Evolutionary conservation across 2,329 filamentous ascomycete genomes (phyloP).

Genomic region (Botryotinia calthae): DNA sequence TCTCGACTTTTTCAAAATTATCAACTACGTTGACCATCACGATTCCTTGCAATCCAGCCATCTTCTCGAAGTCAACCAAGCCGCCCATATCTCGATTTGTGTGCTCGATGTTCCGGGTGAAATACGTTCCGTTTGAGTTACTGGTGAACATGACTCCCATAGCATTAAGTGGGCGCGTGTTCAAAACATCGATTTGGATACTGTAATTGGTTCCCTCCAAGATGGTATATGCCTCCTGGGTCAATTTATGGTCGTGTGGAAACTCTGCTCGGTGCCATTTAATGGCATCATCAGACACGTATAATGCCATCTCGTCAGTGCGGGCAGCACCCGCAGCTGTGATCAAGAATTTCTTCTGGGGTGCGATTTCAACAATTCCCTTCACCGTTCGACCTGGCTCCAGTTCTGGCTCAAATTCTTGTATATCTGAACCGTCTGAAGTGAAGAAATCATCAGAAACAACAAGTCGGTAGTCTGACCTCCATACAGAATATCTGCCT

Average conservation of each 20-base stretch:
- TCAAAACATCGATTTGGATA: constrained; percentile 93
- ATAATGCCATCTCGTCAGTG: constrained; percentile 89
- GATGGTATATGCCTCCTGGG: constrained; percentile 87
- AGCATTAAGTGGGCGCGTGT: constrained; percentile 58
- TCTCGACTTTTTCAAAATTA: constrained; percentile 75
- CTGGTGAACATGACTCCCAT: constrained; percentile 93
- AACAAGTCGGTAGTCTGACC: constrained; percentile 73
- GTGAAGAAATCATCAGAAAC: constrained; percentile 83
- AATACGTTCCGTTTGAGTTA: constrained; percentile 96
- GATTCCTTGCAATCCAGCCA: constrained; percentile 86
- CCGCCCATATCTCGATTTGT: constrained; percentile 79
- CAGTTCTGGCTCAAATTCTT: constrained; percentile 74
- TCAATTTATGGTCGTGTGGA: constrained; percentile 71
- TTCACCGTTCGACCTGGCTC: constrained; percentile 70
- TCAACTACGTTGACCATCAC: constrained; percentile 86
- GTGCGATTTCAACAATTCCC: constrained; percentile 77
- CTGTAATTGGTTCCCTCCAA: constrained; percentile 97
- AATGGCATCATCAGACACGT: constrained; percentile 77
- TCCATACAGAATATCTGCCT: constrained; percentile 67
- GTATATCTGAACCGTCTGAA: constrained; percentile 47
- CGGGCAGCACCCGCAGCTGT: constrained; percentile 75
- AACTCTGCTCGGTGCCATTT: constrained; percentile 93
- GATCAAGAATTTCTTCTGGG: constrained; percentile 83
- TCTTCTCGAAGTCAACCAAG: constrained; percentile 92
- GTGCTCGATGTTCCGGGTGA: constrained; percentile 85